Evolutionary conservation across 2,329 filamentous ascomycete genomes (phyloP).

Genomic region (Malbranchea zuffiana): DNA sequence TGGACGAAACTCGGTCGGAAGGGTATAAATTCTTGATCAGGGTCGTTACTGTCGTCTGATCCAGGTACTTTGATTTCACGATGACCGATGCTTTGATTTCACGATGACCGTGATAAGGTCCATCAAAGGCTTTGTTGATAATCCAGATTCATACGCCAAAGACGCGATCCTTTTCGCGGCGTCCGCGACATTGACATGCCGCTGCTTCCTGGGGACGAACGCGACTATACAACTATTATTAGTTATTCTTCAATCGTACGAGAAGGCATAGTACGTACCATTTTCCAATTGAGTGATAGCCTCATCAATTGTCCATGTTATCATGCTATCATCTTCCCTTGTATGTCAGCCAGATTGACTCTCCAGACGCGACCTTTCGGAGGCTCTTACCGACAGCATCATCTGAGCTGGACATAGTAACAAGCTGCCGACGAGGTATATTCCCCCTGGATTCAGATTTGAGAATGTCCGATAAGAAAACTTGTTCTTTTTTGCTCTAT

Average conservation of each 20-base stretch:
- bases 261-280: conserved; percentile 10
- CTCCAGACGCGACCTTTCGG: too few relatives aligned
- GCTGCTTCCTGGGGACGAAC: conserved; percentile 51
- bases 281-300: conserved; percentile 15
- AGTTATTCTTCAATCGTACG: background rate
- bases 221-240: conserved; percentile 28
- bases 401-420: too few relatives aligned
- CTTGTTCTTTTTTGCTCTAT: too few relatives aligned
- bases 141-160: conserved; percentile 56
- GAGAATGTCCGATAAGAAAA: too few relatives aligned
- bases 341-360: too few relatives aligned
- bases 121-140: conserved; percentile 50
- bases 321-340: too few relatives aligned
- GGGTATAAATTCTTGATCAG: conserved; percentile 69
- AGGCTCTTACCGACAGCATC: too few relatives aligned
- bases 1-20: conserved; percentile 48
- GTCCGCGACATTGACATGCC: conserved; percentile 51
- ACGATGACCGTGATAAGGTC: conserved; percentile 58
- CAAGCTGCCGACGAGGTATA: too few relatives aligned
- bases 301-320: conserved; percentile 12
- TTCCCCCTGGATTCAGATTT: too few relatives aligned
- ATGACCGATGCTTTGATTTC: conserved; percentile 52
- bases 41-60: conserved; percentile 60
- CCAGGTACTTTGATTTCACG: conserved; percentile 56
- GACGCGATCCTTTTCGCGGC: conserved; percentile 53